Base-by-base conservation (phyloP, 306 rosid species). In the Cajanus cajan region DNA sequence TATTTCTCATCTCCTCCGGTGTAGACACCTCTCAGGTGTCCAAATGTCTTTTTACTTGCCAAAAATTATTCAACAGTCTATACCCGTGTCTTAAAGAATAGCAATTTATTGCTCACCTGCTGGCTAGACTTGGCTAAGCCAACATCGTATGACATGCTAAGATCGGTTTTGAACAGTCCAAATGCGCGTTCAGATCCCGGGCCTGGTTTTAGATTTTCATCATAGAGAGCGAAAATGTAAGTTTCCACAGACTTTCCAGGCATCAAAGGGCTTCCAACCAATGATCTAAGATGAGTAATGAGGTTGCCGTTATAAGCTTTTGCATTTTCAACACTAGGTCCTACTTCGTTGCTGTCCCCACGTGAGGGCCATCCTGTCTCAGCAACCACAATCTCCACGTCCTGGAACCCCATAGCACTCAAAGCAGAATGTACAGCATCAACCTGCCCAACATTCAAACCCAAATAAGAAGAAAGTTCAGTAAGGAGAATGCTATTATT, bases 341-440 rank as follows among this genome's bases (percentile, higher is more conserved):
- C 99, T 1, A 78, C 86, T 85, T 95, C 94, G 48, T 81, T 90
- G 86, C 68, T 79, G 80, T 91, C 99, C 11, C 99, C 99, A 0
- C 61, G 45, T 59, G 92, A 90, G 5, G 99, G 91, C 97, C 99
- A 95, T 25, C 99, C 99, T 4, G 99, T 95, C 85, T 95, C 99
- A 3, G 98, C 96, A 39, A 95, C 90, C 85, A 86, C 80, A 66
- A 95, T 95, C 80, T 91, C 94, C 1, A 85, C 39, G 77, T 87
- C 96, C 28, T 82, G 84, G 83, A 85, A 89, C 0, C 89, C 95
- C 80, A 91, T 18, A 2, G 86, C 83, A 62, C 84, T 85, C 74
- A 95, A 68, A 9, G 98, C 97, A 48, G 97, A 92, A 58, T 90
- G 85, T 61, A 95, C 94, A 0, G 93, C 96, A 83, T 95, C 98